phyloP scores from a whole-genome alignment of 108 stramenopile genomes.

The Cyclotella distinguenda region DNA sequence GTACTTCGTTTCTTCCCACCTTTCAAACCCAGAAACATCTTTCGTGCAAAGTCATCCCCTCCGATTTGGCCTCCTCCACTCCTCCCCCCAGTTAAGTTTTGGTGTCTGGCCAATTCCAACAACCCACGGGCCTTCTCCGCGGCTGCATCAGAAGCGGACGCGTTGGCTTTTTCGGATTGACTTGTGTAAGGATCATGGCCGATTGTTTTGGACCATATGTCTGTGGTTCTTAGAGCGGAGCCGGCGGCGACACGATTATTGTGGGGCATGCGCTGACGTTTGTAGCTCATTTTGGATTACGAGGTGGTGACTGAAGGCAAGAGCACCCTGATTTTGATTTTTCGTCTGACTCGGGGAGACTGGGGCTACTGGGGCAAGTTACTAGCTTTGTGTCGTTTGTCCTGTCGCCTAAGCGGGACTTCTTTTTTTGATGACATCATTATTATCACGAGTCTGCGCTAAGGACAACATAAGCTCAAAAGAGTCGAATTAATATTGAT shows the following conservation, averaged over 20 bases:
- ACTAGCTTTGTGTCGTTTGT: too few relatives aligned
- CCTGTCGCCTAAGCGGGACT: too few relatives aligned
- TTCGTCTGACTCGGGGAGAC: too few relatives aligned
- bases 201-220: conserved; percentile 85
- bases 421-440: too few relatives aligned
- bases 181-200: conserved; percentile 79
- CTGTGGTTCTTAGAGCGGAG: conserved; percentile 64
- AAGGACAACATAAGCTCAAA: too few relatives aligned
- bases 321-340: too few relatives aligned
- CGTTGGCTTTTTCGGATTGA: conserved; percentile 23
- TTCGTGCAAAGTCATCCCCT: conserved; percentile 74
- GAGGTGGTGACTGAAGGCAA: too few relatives aligned
- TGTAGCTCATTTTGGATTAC: conserved; percentile 33
- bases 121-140: conserved; percentile 68
- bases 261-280: conserved; percentile 77
- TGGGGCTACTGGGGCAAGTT: too few relatives aligned
- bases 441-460: too few relatives aligned
- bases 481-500: too few relatives aligned
- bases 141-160: conserved; percentile 35
- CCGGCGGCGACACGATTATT: conserved; percentile 86
- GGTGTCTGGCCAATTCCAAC: conserved; percentile 72
- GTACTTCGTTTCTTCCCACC: conserved; percentile 65
- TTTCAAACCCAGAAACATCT: conserved; percentile 80
- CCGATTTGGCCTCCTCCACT: conserved; percentile 51
- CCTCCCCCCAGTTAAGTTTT: conserved; percentile 66